Evolutionary conservation across 2,329 filamentous ascomycete genomes (phyloP).

Genomic region (Pseudogymnoascus sp.): DNA sequence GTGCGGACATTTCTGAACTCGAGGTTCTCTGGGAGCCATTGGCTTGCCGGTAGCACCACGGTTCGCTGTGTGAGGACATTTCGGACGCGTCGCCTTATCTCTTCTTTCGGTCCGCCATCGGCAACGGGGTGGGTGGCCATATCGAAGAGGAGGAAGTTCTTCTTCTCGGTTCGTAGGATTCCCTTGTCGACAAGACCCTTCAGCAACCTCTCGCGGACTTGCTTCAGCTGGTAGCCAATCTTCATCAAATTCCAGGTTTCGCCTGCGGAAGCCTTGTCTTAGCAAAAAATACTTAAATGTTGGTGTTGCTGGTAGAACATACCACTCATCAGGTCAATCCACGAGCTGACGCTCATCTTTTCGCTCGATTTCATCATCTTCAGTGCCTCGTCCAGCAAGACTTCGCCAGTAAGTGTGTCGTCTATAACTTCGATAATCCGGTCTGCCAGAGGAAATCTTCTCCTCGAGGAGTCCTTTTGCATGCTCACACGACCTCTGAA

Average conservation of each 20-base stretch:
- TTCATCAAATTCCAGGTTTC: slow-evolving; percentile 99
- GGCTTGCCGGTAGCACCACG: slow-evolving; percentile 75
- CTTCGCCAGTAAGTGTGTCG: slow-evolving; percentile 92
- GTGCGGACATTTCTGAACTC: slow-evolving; percentile 92
- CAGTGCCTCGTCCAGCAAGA: slow-evolving; percentile 90
- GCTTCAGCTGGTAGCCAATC: slow-evolving; percentile 98
- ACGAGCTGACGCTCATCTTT: slow-evolving; percentile 98
- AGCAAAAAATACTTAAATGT: slow-evolving; percentile 12
- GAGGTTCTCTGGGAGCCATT: slow-evolving; percentile 88
- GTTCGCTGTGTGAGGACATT: slow-evolving; percentile 91
- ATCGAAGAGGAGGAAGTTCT: slow-evolving; percentile 98
- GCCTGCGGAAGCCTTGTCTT: slow-evolving; percentile 45
- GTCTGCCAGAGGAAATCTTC: slow-evolving; percentile 88
- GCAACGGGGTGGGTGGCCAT: slow-evolving; percentile 99
- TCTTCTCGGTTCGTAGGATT: slow-evolving; percentile 95
- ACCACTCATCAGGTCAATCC: slow-evolving; percentile 99
- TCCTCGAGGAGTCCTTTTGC: slow-evolving; percentile 89
- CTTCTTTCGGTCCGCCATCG: slow-evolving; percentile 93
- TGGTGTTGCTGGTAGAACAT: slow-evolving; percentile 16
- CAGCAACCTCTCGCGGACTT: slow-evolving; percentile 92
- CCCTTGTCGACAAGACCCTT: slow-evolving; percentile 98
- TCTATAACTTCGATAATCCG: slow-evolving; percentile 95
- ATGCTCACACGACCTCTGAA: slow-evolving; percentile 95
- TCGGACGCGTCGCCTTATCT: slow-evolving; percentile 86
- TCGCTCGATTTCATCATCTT: slow-evolving; percentile 99